Percentiles rank a stretch among this genome's conserved stretches.
Conservation (phyloP, 768 basidiomycete species). For the Russula foetens region DNA sequence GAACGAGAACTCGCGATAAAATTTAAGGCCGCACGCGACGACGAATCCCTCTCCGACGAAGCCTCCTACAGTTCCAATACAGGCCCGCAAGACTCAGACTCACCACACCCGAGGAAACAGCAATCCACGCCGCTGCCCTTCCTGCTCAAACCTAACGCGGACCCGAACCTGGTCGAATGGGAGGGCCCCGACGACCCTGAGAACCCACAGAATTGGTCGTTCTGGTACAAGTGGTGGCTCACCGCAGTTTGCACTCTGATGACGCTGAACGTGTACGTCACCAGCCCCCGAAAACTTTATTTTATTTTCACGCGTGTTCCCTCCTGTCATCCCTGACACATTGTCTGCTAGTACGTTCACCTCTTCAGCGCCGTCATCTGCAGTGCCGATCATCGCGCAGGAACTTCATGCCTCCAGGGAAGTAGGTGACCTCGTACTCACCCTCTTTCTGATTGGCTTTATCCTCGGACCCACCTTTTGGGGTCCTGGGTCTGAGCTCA, state of each 20-base stretch:
- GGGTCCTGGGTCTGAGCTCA: slow-evolving; percentile 20
- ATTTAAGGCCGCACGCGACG: neutral
- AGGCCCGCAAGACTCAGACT: too few relatives aligned
- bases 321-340: too few relatives aligned
- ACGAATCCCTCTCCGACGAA: neutral
- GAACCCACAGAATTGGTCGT: slow-evolving; percentile 21
- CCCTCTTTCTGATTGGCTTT: slow-evolving; percentile 21
- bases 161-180: slow-evolving; percentile 15
- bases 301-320: neutral
- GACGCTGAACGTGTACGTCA: slow-evolving; percentile 17
- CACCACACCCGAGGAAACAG: too few relatives aligned
- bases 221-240: slow-evolving; percentile 12
- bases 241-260: slow-evolving; percentile 1
- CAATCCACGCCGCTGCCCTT: neutral
- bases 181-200: slow-evolving; percentile 14
- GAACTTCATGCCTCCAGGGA: slow-evolving; percentile 20
- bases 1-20: neutral
- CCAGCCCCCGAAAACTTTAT: neutral
- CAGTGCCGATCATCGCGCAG: neutral
- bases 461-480: slow-evolving; percentile 20
- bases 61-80: too few relatives aligned
- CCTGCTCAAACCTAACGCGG: neutral
- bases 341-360: slow-evolving; percentile 20
- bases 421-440: slow-evolving; percentile 20
- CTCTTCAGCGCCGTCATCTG: slow-evolving; percentile 22